A percentile compares a stretch with the other conserved stretches of the same genome.
phyloP scores from a whole-genome alignment of 2,329 filamentous ascomycete genomes.

The Colletotrichum abscissum region DNA sequence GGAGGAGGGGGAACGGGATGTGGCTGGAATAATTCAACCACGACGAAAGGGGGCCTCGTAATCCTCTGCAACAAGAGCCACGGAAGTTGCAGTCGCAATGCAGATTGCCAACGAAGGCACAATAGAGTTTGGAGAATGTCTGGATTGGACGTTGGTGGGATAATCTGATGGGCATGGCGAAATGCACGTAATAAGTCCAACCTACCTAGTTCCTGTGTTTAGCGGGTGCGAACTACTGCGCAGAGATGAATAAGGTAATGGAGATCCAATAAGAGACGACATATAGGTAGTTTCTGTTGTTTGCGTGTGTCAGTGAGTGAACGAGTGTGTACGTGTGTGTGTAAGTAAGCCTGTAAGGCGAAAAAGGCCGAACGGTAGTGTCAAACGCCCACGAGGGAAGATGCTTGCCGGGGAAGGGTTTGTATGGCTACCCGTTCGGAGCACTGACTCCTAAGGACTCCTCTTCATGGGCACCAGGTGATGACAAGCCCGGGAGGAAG shows the following conservation, averaged over 20 bases:
- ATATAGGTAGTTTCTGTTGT: background rate
- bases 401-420: background rate
- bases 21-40: no score
- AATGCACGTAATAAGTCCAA: background rate
- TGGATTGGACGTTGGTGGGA: conserved; percentile 5
- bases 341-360: background rate
- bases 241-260: background rate
- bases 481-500: background rate
- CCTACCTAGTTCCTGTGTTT: background rate
- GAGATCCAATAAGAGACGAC: conserved; percentile 16
- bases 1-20: no score
- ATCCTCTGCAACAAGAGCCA: background rate
- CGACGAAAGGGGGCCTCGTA: background rate
- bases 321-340: background rate
- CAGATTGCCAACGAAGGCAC: conserved; percentile 4
- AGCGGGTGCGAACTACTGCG: background rate
- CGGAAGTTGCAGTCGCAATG: conserved; percentile 1
- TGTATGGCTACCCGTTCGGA: background rate
- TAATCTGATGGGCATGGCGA: background rate
- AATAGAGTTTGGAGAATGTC: background rate
- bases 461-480: background rate
- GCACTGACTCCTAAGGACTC: background rate
- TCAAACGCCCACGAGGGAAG: background rate
- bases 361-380: background rate
- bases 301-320: no score